These are phyloP conservation scores for Phoma sp. DNA, from an alignment of 2,329 filamentous ascomycete species.

Conservation along the genomic window DNA sequence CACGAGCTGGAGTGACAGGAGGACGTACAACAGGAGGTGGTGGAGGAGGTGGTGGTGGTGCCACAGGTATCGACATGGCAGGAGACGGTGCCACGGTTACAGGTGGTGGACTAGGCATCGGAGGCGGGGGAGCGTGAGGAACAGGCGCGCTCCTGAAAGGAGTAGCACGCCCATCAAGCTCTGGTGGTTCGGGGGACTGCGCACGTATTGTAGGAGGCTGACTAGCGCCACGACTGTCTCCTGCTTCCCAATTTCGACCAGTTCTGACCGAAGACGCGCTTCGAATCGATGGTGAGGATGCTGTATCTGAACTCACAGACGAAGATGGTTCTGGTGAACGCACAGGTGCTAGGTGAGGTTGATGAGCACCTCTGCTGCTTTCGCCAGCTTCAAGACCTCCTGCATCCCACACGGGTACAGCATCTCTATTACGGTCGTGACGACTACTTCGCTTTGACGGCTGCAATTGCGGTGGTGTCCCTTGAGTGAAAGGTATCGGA, in stretches of 20 bases:
- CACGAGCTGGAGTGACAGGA: background rate
- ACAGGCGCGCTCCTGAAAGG: background rate
- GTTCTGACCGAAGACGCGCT: background rate
- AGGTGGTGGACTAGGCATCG: background rate
- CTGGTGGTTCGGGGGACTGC: background rate
- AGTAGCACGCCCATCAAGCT: background rate
- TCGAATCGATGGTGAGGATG: background rate
- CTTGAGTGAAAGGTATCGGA: background rate
- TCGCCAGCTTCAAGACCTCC: too few relatives aligned
- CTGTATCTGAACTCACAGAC: background rate
- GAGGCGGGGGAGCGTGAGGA: background rate
- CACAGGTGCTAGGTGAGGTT: too few relatives aligned
- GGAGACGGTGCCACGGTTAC: background rate
- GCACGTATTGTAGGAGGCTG: background rate
- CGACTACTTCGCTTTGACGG: background rate
- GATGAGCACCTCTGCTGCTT: too few relatives aligned
- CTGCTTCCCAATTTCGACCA: background rate
- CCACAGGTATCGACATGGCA: background rate
- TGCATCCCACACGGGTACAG: too few relatives aligned
- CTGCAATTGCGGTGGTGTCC: background rate
- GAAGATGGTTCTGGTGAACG: background rate
- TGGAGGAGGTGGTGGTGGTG: background rate
- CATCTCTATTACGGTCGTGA: background rate
- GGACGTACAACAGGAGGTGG: background rate
- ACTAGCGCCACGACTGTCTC: background rate